A percentile compares a stretch with the other conserved stretches of the same genome.
Conservation (phyloP, 2,329 filamentous ascomycete species). For the Microdochium nivale region DNA sequence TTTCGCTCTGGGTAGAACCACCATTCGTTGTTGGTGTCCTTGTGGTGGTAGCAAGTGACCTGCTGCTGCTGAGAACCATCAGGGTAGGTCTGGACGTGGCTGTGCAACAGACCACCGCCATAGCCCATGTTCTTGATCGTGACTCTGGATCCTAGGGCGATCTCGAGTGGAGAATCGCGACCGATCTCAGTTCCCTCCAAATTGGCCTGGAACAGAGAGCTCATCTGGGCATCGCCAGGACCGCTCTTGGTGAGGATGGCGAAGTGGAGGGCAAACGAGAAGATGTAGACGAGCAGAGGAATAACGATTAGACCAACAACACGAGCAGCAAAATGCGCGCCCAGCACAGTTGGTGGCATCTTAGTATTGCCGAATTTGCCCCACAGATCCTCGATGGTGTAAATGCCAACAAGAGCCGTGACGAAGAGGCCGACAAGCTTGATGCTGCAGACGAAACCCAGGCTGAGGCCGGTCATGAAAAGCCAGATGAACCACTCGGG, state of each 20-base stretch:
- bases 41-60: constrained; percentile 98
- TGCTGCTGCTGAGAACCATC: constrained; percentile 93
- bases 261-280: constrained; percentile 94
- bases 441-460: constrained; percentile 96
- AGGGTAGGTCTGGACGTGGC: constrained; percentile 91
- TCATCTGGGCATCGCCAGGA: constrained; percentile 99
- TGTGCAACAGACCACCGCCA: constrained; percentile 90
- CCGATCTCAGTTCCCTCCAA: constrained; percentile 88
- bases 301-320: constrained; percentile 82
- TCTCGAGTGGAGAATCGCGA: constrained; percentile 85
- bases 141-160: constrained; percentile 79
- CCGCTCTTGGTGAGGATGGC: constrained; percentile 87
- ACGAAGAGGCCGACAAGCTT: constrained; percentile 97
- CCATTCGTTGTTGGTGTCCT: constrained; percentile 99
- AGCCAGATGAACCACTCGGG: constrained; percentile 93
- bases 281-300: constrained; percentile 84
- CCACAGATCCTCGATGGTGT: constrained; percentile 96
- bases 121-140: constrained; percentile 99
- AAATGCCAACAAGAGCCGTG: constrained; percentile 87
- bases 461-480: constrained; percentile 85
- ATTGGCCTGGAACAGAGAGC: constrained; percentile 97
- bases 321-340: constrained; percentile 70
- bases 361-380: constrained; percentile 92
- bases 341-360: constrained; percentile 63
- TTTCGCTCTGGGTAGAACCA: constrained; percentile 92